These are phyloP conservation scores for Trametes villosa DNA, from an alignment of 768 basidiomycete species.

Conservation along the genomic window DNA sequence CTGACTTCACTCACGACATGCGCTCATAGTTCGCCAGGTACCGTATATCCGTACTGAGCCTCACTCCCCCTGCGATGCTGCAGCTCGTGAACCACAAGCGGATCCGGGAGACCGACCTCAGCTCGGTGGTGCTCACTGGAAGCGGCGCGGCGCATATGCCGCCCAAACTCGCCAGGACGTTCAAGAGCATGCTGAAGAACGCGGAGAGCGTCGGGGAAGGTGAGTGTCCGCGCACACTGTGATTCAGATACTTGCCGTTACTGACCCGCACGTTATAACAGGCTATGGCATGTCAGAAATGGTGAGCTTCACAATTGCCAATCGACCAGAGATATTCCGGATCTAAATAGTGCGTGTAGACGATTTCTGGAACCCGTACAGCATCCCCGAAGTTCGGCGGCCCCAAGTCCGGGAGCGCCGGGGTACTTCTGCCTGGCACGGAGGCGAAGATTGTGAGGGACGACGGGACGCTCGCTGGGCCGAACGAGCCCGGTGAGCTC, in stretches of 20 bases:
- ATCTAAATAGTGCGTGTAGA: no score
- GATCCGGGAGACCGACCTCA: slow-evolving; percentile 54
- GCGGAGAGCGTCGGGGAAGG: slow-evolving; percentile 47
- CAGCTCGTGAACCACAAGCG: slow-evolving; percentile 62
- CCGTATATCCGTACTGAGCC: slow-evolving; percentile 49
- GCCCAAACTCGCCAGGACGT: slow-evolving; percentile 49
- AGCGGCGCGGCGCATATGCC: slow-evolving; percentile 75
- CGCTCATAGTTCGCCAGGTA: slow-evolving; percentile 59
- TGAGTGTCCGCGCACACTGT: slow-evolving; percentile 29
- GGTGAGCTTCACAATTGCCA: slow-evolving; percentile 11
- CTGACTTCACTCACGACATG: background rate
- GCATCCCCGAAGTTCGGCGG: slow-evolving; percentile 53
- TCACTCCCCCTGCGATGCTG: slow-evolving; percentile 69
- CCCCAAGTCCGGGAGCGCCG: slow-evolving; percentile 40
- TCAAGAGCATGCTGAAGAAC: slow-evolving; percentile 40
- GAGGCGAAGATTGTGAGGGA: slow-evolving; percentile 66
- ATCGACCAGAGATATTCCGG: background rate
- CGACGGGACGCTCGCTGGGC: slow-evolving; percentile 56
- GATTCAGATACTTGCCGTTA: background rate
- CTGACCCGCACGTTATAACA: slow-evolving; percentile 27
- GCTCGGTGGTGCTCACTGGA: slow-evolving; percentile 46
- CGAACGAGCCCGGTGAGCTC: slow-evolving; percentile 69
- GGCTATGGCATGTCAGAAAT: slow-evolving; percentile 59
- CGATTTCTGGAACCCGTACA: slow-evolving; percentile 52
- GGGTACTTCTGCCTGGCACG: slow-evolving; percentile 64